Conservation (phyloP, 1,284 basidiomycete genomes). For the Xerocomus alliaceus region DNA sequence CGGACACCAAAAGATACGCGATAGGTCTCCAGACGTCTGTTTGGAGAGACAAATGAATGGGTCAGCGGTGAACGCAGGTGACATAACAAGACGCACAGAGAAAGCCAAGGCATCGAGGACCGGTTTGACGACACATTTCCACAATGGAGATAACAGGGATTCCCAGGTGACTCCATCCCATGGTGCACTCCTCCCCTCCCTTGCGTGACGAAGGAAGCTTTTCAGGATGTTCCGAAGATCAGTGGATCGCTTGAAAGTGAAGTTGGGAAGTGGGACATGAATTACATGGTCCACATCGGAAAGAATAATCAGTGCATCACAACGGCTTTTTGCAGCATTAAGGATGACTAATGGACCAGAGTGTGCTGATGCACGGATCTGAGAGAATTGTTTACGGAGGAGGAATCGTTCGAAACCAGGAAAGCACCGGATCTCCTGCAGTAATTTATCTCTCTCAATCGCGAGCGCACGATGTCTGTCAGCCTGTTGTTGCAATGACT, state of each 20-base stretch:
- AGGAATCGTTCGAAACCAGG: not conserved
- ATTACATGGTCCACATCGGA: not conserved
- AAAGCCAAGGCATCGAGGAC: not conserved
- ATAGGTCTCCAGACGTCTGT: not conserved
- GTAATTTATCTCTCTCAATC: not conserved
- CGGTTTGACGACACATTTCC: not conserved
- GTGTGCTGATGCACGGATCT: not conserved
- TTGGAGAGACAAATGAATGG: not conserved
- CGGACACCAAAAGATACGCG: not conserved
- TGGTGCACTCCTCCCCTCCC: not conserved
- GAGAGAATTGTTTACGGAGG: not conserved
- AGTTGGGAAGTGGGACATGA: not conserved
- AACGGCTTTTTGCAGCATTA: not conserved
- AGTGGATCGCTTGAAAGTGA: not conserved
- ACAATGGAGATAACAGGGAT: not conserved
- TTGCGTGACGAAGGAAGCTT: not conserved
- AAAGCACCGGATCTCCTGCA: not conserved
- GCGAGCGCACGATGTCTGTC: not conserved
- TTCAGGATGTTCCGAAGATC: not conserved
- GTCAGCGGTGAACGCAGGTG: not conserved
- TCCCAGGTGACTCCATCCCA: not conserved
- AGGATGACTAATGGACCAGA: not conserved
- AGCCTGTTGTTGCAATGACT: not conserved
- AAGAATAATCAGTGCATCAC: not conserved
- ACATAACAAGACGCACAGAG: not conserved